Conservation (phyloP, 2,329 filamentous ascomycete genomes). For the Cladophialophora chaetospira region DNA sequence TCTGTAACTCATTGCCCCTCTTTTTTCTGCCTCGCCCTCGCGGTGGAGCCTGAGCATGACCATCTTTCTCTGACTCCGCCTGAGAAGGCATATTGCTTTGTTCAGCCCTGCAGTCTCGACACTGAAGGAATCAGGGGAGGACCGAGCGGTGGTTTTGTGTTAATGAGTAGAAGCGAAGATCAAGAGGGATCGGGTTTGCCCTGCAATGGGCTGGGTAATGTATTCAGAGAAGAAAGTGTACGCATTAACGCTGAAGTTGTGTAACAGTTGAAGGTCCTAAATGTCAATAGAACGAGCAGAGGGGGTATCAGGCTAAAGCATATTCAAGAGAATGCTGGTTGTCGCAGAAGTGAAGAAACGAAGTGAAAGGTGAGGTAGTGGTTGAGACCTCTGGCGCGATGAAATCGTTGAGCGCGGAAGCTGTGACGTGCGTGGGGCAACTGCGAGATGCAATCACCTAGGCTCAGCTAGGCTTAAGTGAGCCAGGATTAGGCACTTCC, state of each 20-base stretch:
- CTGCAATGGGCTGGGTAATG: background rate
- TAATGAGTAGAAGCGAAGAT: background rate
- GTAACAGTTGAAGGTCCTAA: background rate
- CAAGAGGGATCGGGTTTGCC: background rate
- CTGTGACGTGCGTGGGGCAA: background rate
- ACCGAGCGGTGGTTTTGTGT: background rate
- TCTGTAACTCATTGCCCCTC: constrained; percentile 45
- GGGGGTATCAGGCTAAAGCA: background rate
- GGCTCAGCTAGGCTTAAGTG: background rate
- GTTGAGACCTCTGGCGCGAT: background rate
- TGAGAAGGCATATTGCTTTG: constrained; percentile 11
- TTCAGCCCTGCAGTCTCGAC: background rate
- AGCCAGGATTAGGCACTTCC: background rate
- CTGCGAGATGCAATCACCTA: background rate
- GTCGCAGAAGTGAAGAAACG: background rate
- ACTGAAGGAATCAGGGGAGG: background rate
- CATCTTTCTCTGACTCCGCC: background rate
- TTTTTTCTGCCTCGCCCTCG: constrained; percentile 37
- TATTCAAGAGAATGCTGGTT: background rate
- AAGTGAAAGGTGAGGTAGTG: background rate
- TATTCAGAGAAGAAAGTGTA: background rate
- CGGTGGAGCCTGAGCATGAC: constrained; percentile 18
- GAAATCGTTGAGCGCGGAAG: background rate
- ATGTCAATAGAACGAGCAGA: background rate
- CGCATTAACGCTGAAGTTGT: background rate